Conservation (phyloP, 1,284 basidiomycete genomes). For the Trichosporon asahii region DNA sequence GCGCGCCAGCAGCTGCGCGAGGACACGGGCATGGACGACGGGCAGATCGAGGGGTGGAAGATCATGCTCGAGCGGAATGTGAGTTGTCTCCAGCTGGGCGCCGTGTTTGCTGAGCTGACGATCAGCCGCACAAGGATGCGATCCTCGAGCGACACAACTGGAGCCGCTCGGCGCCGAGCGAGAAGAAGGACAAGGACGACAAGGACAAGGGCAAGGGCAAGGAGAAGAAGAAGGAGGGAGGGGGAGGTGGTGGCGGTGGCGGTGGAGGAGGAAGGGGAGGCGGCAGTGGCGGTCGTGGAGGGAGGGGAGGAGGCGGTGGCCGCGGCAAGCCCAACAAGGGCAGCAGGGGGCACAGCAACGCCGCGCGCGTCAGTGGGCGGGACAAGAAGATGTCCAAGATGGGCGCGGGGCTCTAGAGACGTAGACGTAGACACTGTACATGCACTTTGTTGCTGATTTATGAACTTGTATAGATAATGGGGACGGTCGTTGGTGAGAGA, state of each 20-base stretch:
- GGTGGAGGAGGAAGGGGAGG: conserved; percentile 28
- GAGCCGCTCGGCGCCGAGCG: conserved; percentile 9
- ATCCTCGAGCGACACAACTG: conserved; percentile 46
- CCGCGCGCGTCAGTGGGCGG: conserved; percentile 48
- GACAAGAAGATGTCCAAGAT: conserved; percentile 51
- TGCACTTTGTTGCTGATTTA: conserved; percentile 7
- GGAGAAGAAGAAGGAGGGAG: conserved; percentile 10
- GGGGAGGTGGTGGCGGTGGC: conserved; percentile 19
- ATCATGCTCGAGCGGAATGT: conserved; percentile 82
- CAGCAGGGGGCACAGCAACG: conserved; percentile 49
- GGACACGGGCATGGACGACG: conserved; percentile 64
- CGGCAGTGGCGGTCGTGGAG: conserved; percentile 29
- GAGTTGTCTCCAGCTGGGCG: conserved; percentile 37
- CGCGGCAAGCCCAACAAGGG: conserved; percentile 42
- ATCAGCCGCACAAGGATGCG: conserved; percentile 49
- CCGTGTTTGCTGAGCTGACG: not conserved
- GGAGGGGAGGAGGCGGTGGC: conserved; percentile 36
- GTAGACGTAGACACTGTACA: conserved; percentile 9
- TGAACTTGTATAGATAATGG: not conserved
- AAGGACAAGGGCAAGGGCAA: conserved; percentile 17
- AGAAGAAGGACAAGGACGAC: not conserved
- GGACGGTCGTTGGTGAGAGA: not conserved
- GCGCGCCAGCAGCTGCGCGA: conserved; percentile 62
- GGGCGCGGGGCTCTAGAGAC: conserved; percentile 30
- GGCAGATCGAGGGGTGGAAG: conserved; percentile 82